Base-by-base conservation (phyloP, 805 yeast species). In the Henningerozyma blattae region DNA sequence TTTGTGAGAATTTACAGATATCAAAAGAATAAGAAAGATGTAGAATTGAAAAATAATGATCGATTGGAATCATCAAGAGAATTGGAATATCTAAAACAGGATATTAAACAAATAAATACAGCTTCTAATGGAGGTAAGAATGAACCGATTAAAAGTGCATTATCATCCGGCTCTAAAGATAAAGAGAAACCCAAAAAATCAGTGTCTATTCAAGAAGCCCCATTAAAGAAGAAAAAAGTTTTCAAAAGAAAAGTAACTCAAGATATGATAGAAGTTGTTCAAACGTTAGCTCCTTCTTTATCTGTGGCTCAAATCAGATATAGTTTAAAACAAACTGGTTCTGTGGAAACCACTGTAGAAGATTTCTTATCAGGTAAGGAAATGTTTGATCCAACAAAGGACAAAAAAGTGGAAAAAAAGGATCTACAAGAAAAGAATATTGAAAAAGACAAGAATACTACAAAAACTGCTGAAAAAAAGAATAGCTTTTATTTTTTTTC, bases 221-320 rank as follows among this genome's bases (percentile, higher is more conserved):
- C n/a, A n/a, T n/a, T n/a, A n/a, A 24, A 24, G n/a, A 24, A n/a
- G 14, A 15, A 8, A 5, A 24, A 24, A 24, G n/a, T 12, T 24
- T 18, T 18, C 15, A 61, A 67, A 31, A 67, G 82, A 37, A 60
- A 54, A 12, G 76, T 79, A 16, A 75, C 78, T 3, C 64, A 62
- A 4, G 72, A 70, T 37, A 89, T 89, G 97, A 66, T 89, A 29
- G 91, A 80, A 42, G 77, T 82, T 0, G 95, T 89, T 2, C 81
- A 75, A 45, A 75, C 85, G 28, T 64, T 89, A 35, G 94, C 86
- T 0, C 95, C 96, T 4, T 64, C 65, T 15, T 59, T 83, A 22
- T 65, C 81, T 1, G 67, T 59, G 4, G 81, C 70, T 6, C 93
- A 82, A 50, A 84, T 91, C 40, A 65, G 76, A 40, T 64, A 66